Evolutionary conservation across 768 basidiomycete genomes (phyloP).

Genomic region (Lyophyllum semitale): DNA sequence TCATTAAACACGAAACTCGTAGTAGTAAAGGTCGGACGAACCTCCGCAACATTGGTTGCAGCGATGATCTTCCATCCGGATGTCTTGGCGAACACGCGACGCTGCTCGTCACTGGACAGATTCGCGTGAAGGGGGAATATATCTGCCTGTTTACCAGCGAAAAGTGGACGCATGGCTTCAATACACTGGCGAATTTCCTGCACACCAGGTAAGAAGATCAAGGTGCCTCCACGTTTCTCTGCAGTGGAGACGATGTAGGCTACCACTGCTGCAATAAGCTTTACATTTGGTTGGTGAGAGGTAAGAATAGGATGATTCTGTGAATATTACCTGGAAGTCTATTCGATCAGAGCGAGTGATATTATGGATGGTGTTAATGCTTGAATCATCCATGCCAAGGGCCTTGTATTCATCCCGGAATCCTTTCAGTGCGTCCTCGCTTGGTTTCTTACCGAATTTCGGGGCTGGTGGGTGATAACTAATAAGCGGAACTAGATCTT

Average conservation of each 20-base stretch:
- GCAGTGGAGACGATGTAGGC: constrained; percentile 57
- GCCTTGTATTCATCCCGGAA: constrained; percentile 51
- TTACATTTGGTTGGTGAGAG: constrained; percentile 6
- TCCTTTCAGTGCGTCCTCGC: constrained; percentile 45
- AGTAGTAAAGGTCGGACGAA: constrained; percentile 24
- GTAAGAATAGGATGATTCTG: not conserved
- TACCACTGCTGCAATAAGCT: constrained; percentile 72
- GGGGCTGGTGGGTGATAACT: constrained; percentile 50
- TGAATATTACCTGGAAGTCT: constrained; percentile 63
- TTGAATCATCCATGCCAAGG: constrained; percentile 53
- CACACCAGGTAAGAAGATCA: constrained; percentile 91
- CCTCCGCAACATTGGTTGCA: constrained; percentile 92
- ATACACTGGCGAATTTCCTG: constrained; percentile 84
- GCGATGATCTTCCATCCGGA: constrained; percentile 82
- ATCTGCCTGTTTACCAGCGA: constrained; percentile 39
- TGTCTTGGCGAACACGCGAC: constrained; percentile 66
- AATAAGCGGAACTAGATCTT: constrained; percentile 68
- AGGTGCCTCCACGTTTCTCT: constrained; percentile 61
- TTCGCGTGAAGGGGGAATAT: constrained; percentile 89
- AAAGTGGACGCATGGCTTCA: constrained; percentile 47
- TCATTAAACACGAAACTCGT: not conserved
- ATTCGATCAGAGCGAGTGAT: constrained; percentile 64
- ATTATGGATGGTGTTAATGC: constrained; percentile 57
- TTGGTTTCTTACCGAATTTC: constrained; percentile 35
- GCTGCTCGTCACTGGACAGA: constrained; percentile 82